Evolutionary conservation across 2,329 filamentous ascomycete species (phyloP), one percentile per base, ranked within the genome.

Genomic region (Trichoderma semiorbis): DNA sequence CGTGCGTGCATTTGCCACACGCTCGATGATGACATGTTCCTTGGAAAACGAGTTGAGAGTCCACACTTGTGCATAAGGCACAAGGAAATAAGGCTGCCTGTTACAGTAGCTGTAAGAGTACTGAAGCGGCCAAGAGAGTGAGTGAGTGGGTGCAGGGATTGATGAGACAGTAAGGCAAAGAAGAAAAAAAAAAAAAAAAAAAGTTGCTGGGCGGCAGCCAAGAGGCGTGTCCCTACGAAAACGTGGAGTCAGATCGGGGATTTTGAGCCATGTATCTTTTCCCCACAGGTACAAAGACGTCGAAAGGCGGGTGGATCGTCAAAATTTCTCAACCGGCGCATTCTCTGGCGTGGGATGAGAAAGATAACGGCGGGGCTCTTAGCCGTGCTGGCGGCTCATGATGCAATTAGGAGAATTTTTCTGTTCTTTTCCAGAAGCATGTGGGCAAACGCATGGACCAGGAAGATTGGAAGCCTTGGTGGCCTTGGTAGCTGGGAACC

Each of bases 381-480:
- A 47, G 32, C 24, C 53, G 21, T 50, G 21, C 47, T 71, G 21
- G 30, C 65, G 65, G 50, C 34, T 60, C 65, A 68, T 68, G 68
- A 70, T 70, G 68, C 68, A 70, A 64, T 70, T 70, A 70, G 68
- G 60, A 70, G 68, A 70, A 70, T 70, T 70, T 70, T 64, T 64
- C 24, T 28, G 3, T 26, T 34, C 43, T n/a, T 32, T 68, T 70
- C 60, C 68, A 70, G 68, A 70, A 70, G 50, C 58, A 70, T 70
- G 68, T 63, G 68, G 68, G 68, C 68, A 70, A 58, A 64, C 16
- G 68, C 68, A 64, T 70, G 68, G 68, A 58, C 68, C 68, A 63
- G 60, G 30, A 55, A 30, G 26, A 30, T 24, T 61, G 11, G 10
- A 50, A 36, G 53, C 53, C 34, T 32, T 30, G n/a, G 8, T n/a